phyloP scores from a whole-genome alignment of 345 rosid species.

The Linum tenue region DNA sequence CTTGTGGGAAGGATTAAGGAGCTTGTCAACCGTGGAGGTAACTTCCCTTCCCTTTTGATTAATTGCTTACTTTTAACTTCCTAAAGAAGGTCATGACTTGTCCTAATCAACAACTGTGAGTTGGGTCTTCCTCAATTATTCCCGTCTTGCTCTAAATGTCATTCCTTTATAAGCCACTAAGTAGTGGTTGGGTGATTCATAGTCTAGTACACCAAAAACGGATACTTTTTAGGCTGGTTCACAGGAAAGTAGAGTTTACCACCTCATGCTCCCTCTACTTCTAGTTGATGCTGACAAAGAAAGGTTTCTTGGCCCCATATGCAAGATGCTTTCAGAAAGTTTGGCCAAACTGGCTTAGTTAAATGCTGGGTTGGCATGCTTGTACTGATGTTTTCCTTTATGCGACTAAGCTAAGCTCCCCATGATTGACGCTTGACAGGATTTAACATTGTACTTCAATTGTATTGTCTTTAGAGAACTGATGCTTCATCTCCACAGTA shows the following conservation, averaged over 20 bases:
- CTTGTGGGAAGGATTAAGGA: slow-evolving; percentile 94
- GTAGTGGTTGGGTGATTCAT: not conserved
- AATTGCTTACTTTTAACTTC: not conserved
- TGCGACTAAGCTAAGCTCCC: too few species aligned
- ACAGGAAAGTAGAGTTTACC: not conserved
- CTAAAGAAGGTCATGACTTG: slow-evolving; percentile 7
- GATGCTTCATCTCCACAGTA: not conserved
- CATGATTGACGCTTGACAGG: too few species aligned
- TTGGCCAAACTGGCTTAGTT: too few species aligned
- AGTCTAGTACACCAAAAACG: not conserved
- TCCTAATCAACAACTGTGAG: too few species aligned
- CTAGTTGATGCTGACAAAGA: not conserved
- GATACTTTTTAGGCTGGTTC: too few species aligned
- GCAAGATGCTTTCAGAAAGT: not conserved
- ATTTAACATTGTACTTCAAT: too few species aligned
- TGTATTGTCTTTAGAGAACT: not conserved
- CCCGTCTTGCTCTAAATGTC: not conserved
- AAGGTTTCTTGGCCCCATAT: not conserved
- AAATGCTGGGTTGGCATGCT: not conserved
- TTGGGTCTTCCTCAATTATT: too few species aligned
- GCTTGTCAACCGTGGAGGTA: slow-evolving; percentile 97
- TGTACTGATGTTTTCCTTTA: not conserved
- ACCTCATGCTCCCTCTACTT: not conserved
- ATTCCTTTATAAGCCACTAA: not conserved
- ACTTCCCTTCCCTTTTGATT: slow-evolving; percentile 4